phyloP scores from a whole-genome alignment of 805 yeast species.

The Pichia insulana region DNA sequence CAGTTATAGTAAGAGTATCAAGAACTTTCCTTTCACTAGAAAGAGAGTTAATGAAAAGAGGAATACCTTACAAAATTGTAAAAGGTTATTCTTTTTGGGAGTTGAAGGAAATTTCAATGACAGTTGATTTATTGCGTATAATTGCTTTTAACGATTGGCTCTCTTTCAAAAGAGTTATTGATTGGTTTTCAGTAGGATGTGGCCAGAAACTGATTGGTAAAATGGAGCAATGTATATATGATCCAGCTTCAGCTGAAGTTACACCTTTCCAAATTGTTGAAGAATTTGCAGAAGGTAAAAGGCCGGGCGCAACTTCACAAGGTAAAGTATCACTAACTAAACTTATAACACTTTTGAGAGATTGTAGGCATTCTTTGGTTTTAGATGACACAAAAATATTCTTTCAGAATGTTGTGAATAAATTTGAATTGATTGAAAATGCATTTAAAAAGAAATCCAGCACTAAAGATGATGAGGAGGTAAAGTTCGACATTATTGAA shows the following conservation, averaged over 20 bases:
- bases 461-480: constrained; percentile 16
- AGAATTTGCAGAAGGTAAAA: constrained; percentile 9
- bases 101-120: constrained; percentile 51
- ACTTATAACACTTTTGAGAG: constrained; percentile 25
- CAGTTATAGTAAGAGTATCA: constrained; percentile 64
- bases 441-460: constrained; percentile 15
- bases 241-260: neutral
- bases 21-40: constrained; percentile 54
- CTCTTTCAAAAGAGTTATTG: constrained; percentile 50
- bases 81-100: constrained; percentile 81
- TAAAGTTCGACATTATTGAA: constrained; percentile 15
- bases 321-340: constrained; percentile 19
- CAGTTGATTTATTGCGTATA: constrained; percentile 58
- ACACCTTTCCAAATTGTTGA: constrained; percentile 11
- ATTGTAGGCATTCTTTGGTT: constrained; percentile 12
- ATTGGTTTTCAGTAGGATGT: constrained; percentile 56
- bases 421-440: constrained; percentile 16
- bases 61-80: constrained; percentile 58
- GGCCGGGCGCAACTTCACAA: constrained; percentile 14
- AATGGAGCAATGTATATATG: constrained; percentile 13
- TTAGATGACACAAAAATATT: constrained; percentile 7
- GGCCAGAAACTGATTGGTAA: constrained; percentile 43
- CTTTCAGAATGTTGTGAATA: constrained; percentile 17
- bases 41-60: constrained; percentile 42
- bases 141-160: constrained; percentile 53